Evolutionary conservation across 2,329 filamentous ascomycete genomes (phyloP), one percentile per base, ranked within the genome.

Genomic region (Catunica adiposa): DNA sequence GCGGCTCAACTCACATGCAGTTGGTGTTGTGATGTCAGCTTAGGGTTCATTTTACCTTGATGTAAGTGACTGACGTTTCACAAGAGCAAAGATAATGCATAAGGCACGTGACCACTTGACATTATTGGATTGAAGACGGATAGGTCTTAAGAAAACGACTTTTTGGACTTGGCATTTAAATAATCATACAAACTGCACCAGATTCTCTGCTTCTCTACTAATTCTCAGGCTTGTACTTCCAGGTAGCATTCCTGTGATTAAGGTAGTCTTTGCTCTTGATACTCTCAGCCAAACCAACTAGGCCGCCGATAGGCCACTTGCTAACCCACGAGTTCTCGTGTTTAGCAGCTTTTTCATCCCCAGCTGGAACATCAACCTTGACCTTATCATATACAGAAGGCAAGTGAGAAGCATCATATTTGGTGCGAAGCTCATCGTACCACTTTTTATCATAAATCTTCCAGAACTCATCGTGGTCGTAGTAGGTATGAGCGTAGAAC

Each of bases 401-500:
- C 62, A 87, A 67, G 5, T 73, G 71, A 0, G 69, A 70, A 11
- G 83, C 84, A 51, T 72, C 65, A 66, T 84, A 87, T 64, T 82
- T 84, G 23, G 63, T 59, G 15, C 84, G 70, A 61, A 88, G 69
- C 1, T 63, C 69, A 31, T 84, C 75, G 65, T 88, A 87, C 74
- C 74, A 79, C 20, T 64, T 62, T 46, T 70, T 67, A 56, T 72
- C 73, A 65, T 86, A 86, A 53, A 80, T 71, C 34, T 69, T 62
- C 81, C 82, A 86, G 67, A 86, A 88, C 63, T 85, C 79, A 0
- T 75, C 69, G 63, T 84, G 77, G n/a, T 77, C 75, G 66, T 92
- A 92, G 69, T 89, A 94, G 0, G 86, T 84, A 63, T 90, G 84
- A 2, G 87, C 86, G 67, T 94, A 94, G 11, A 94, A 71, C 84